Percentiles rank a stretch among this genome's conserved stretches.
Evolutionary conservation across 108 stramenopile genomes (phyloP).

Genomic region (Nitzschia sp.): DNA sequence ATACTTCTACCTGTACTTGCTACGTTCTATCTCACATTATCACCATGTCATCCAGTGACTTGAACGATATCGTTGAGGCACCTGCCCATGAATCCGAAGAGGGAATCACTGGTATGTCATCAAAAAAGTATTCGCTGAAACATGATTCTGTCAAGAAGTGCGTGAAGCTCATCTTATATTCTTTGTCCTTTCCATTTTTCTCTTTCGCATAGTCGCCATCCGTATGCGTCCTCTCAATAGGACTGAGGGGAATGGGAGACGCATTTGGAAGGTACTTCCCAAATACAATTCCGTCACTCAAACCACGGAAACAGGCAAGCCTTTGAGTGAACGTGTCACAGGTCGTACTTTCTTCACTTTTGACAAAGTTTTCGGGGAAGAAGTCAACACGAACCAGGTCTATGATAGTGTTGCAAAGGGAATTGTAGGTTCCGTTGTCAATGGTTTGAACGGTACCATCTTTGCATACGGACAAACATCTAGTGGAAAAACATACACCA

Average conservation of each 20-base stretch:
- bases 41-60: not conserved
- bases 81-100: conserved; percentile 33
- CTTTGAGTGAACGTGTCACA: conserved; percentile 54
- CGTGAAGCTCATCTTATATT: too few relatives aligned
- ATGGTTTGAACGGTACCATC: conserved; percentile 96
- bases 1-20: too few relatives aligned
- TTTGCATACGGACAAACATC: conserved; percentile 95
- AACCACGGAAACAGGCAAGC: conserved; percentile 67
- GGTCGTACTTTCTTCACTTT: conserved; percentile 89
- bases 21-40: too few relatives aligned
- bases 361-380: conserved; percentile 90
- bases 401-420: conserved; percentile 84
- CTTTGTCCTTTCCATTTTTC: too few relatives aligned
- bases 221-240: conserved; percentile 91
- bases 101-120: conserved; percentile 45
- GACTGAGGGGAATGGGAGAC: conserved; percentile 49
- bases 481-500: conserved; percentile 90
- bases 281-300: conserved; percentile 77
- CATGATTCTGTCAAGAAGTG: not conserved
- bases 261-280: conserved; percentile 84
- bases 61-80: not conserved
- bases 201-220: conserved; percentile 73
- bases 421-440: conserved; percentile 84
- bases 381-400: conserved; percentile 74
- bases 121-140: not conserved